Evolutionary conservation across 345 rosid species (phyloP).

Genomic region (Leavenworthia alabamica): DNA sequence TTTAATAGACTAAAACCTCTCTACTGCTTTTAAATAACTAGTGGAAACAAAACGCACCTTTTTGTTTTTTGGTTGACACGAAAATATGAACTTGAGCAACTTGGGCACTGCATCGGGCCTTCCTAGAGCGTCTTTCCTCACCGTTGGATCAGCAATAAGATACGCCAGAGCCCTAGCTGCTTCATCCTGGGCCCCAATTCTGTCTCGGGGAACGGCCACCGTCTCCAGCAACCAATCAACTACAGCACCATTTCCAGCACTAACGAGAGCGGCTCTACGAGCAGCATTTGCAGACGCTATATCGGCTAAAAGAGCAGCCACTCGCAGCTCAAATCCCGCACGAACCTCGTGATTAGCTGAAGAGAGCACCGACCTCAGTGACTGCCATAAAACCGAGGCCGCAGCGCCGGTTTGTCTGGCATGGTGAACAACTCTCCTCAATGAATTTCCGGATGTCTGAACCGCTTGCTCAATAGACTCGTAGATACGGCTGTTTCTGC

Average conservation of each 20-base stretch:
- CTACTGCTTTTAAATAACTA: not conserved
- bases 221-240: conserved; percentile 95
- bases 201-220: conserved; percentile 52
- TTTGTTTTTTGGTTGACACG: conserved; percentile 73
- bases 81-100: conserved; percentile 75
- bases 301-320: conserved; percentile 84
- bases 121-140: conserved; percentile 61
- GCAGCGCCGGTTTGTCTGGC: conserved; percentile 70
- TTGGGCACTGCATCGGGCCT: conserved; percentile 79
- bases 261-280: conserved; percentile 77
- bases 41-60: conserved; percentile 41
- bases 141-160: conserved; percentile 78
- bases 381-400: conserved; percentile 84
- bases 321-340: conserved; percentile 82
- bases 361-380: conserved; percentile 77
- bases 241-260: conserved; percentile 81
- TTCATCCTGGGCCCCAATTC: conserved; percentile 77
- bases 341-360: conserved; percentile 93
- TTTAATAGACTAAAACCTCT: not conserved
- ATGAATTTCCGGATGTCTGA: conserved; percentile 51
- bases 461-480: conserved; percentile 41
- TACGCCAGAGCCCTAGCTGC: conserved; percentile 88
- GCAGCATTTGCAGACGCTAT: conserved; percentile 72
- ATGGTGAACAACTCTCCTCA: conserved; percentile 51
- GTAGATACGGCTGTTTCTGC: conserved; percentile 31